Evolutionary conservation across 73 alveolate species (phyloP), one percentile per base, ranked within the genome.

Genomic region (Tetrahymena thermophila): DNA sequence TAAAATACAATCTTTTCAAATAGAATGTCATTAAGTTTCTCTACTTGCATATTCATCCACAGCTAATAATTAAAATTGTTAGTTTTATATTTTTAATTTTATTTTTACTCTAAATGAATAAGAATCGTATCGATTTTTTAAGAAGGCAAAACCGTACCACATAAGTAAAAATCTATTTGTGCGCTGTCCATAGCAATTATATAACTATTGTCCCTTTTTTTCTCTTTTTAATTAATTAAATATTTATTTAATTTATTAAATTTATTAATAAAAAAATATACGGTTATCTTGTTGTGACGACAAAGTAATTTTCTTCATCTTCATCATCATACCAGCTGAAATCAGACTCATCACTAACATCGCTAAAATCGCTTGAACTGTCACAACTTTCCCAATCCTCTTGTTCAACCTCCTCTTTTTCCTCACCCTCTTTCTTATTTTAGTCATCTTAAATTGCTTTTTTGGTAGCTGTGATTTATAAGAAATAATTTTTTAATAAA

Each of bases 71-170:
- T 40, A 19, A 85, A 50, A 34, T 28, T 14, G 31, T 14, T 25
- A 57, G 11, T n/a, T 16, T n/a, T 21, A 57, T 5, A 4, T 19
- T 71, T 11, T 19, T 28, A 23, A 34, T 11, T 28, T 28, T 19
- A 9, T 71, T n/a, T 71, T 71, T 95, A 95, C 97, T 44, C 97
- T 95, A 95, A 95, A 95, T 35, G 93, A 85, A 35, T 37, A 95
- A 4, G 97, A 95, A 35, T 94, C 94, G 37, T 95, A 95, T 44
- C 94, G 85, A 56, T 95, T 95, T 16, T 95, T 89, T 35, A 89
- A 43, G 55, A 95, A 35, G 6, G 97, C 89, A 89, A 95, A 95
- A 42, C 97, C 97, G 55, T 95, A 95, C 97, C 97, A 95, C 34
- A 94, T 89, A 25, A 95, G 93, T n/a, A 95, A 56, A 83, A 95